Evolutionary conservation across 805 yeast species (phyloP).

Genomic region (Blastobotrys muscicola): DNA sequence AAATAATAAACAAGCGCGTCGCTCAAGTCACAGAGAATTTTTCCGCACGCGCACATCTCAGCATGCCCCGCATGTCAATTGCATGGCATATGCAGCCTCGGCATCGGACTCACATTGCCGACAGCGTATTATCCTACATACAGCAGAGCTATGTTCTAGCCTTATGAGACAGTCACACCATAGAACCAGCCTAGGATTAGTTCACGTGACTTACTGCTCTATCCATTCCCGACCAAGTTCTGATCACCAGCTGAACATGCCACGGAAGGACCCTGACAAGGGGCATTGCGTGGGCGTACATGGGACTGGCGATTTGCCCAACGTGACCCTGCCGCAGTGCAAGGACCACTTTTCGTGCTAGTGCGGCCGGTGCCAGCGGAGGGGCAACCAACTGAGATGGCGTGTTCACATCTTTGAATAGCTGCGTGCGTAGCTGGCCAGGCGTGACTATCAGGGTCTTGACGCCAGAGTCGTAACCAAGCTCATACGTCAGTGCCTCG

Average conservation of each 20-base stretch:
- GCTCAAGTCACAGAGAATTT: too few species aligned
- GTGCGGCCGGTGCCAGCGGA: slow-evolving; percentile 55
- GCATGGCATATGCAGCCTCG: too few species aligned
- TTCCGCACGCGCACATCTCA: too few species aligned
- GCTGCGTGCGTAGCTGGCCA: slow-evolving; percentile 69
- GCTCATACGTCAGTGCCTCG: slow-evolving; percentile 65
- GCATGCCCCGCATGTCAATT: too few species aligned
- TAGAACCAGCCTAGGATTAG: too few species aligned
- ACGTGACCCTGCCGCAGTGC: slow-evolving; percentile 52
- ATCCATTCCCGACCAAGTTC: slow-evolving; percentile 65
- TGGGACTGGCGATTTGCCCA: slow-evolving; percentile 65
- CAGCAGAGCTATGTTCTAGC: too few species aligned
- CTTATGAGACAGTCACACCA: too few species aligned
- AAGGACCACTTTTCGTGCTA: slow-evolving; percentile 49
- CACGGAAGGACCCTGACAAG: slow-evolving; percentile 62
- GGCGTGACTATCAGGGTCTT: slow-evolving; percentile 74
- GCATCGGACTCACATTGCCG: too few species aligned
- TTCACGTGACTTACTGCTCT: slow-evolving; percentile 7
- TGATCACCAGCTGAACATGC: slow-evolving; percentile 47
- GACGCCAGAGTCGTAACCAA: slow-evolving; percentile 24
- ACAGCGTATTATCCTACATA: too few species aligned
- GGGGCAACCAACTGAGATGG: slow-evolving; percentile 79
- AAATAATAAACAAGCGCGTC: too few species aligned
- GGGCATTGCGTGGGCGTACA: slow-evolving; percentile 70
- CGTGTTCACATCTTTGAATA: slow-evolving; percentile 67